Evolutionary conservation across 2,329 filamentous ascomycete genomes (phyloP).

Genomic region (Venturia oleaginea): DNA sequence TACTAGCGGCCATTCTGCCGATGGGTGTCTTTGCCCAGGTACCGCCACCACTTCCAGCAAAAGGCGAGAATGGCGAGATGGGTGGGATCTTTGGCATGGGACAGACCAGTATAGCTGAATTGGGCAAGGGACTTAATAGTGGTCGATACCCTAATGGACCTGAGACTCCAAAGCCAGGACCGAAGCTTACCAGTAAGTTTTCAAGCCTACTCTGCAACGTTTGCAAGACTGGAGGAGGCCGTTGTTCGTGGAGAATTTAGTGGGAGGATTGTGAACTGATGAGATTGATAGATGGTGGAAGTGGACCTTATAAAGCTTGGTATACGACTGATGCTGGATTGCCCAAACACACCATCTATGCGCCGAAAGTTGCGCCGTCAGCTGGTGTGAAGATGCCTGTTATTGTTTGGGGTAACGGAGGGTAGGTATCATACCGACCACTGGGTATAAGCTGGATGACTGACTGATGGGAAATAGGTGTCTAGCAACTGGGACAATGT

Average conservation of each 20-base stretch:
- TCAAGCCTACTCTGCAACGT: no score
- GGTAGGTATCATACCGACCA: neutral
- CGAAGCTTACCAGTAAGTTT: neutral
- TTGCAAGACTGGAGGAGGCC: no score
- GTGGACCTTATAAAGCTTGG: slow-evolving; percentile 12
- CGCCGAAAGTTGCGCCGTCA: slow-evolving; percentile 8
- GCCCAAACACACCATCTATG: slow-evolving; percentile 12
- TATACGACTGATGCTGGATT: neutral
- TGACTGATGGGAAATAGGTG: neutral
- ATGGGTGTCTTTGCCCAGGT: neutral
- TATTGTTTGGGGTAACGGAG: slow-evolving; percentile 14
- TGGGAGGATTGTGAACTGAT: neutral
- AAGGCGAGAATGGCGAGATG: slow-evolving; percentile 6
- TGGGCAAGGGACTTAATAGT: neutral
- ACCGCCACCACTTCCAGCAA: neutral
- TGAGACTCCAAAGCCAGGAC: neutral
- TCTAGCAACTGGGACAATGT: slow-evolving; percentile 8
- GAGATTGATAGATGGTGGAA: slow-evolving; percentile 6
- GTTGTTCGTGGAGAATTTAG: neutral
- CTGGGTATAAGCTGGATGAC: neutral
- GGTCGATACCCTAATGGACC: neutral
- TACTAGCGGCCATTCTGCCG: neutral
- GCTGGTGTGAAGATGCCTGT: slow-evolving; percentile 12
- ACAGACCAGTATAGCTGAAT: neutral
- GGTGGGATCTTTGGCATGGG: slow-evolving; percentile 3